A percentile compares a stretch with the other conserved stretches of the same genome.
Evolutionary conservation across 1,139 yeast species (phyloP).

Genomic region (Hansenula lynferdii): DNA sequence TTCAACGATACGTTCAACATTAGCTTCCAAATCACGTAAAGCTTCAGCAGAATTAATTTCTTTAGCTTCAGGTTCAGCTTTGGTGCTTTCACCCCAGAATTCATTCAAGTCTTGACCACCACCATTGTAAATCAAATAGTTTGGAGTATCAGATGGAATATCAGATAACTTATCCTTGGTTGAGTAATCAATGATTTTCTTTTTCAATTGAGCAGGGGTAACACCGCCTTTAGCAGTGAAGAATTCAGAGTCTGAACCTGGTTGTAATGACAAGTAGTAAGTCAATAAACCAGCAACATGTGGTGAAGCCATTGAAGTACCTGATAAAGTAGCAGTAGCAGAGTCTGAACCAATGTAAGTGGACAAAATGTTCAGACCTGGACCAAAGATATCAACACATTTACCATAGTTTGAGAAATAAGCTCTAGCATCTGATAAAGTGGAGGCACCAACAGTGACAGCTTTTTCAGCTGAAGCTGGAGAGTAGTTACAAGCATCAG

Average conservation of each 20-base stretch:
- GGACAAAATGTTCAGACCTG: constrained; percentile 75
- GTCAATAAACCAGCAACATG: constrained; percentile 90
- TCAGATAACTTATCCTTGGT: constrained; percentile 65
- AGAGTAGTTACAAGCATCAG: constrained; percentile 79
- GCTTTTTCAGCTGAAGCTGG: constrained; percentile 78
- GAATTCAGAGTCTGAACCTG: constrained; percentile 74
- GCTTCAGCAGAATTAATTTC: constrained; percentile 4
- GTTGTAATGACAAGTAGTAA: constrained; percentile 88
- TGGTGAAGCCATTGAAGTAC: constrained; percentile 99
- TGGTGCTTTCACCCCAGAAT: no score
- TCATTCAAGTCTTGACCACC: constrained; percentile 61
- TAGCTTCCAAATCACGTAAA: constrained; percentile 7
- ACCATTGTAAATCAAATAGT: constrained; percentile 88
- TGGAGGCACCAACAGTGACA: constrained; percentile 80
- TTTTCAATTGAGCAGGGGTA: constrained; percentile 84
- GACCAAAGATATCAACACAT: constrained; percentile 84
- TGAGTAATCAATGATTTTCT: constrained; percentile 77
- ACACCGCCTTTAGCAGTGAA: constrained; percentile 56
- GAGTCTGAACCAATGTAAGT: constrained; percentile 83
- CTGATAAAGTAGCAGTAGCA: constrained; percentile 88
- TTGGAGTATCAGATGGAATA: constrained; percentile 81
- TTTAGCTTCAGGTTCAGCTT: background rate
- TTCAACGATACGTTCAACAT: constrained; percentile 8
- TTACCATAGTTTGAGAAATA: constrained; percentile 79
- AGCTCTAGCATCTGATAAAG: constrained; percentile 70